phyloP scores from a whole-genome alignment of 2,329 filamentous ascomycete species.

The Paecilomyces variotii region DNA sequence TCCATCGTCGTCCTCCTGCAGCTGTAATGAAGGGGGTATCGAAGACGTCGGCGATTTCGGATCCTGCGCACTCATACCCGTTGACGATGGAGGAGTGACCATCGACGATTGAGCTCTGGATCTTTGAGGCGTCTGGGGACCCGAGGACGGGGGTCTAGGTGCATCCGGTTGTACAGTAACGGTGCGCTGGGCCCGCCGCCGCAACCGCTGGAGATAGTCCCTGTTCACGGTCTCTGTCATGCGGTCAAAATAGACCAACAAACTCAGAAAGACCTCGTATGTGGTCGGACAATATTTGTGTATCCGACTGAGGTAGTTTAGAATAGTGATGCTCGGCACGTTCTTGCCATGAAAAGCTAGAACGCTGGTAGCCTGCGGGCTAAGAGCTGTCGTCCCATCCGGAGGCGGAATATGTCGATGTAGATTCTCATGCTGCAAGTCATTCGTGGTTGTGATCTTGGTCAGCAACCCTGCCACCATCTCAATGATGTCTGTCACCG shows the following conservation, averaged over 20 bases:
- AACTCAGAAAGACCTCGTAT: slow-evolving; percentile 91
- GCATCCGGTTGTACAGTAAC: slow-evolving; percentile 8
- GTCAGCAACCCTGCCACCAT: slow-evolving; percentile 96
- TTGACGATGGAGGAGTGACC: slow-evolving; percentile 30
- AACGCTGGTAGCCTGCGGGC: slow-evolving; percentile 61
- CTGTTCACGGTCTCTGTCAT: slow-evolving; percentile 97
- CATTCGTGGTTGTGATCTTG: slow-evolving; percentile 96
- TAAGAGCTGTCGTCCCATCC: slow-evolving; percentile 52
- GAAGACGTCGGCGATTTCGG: slow-evolving; percentile 21
- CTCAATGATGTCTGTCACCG: slow-evolving; percentile 92
- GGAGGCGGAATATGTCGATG: slow-evolving; percentile 63
- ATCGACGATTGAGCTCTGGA: slow-evolving; percentile 15
- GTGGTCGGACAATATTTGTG: slow-evolving; percentile 99
- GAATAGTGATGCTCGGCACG: slow-evolving; percentile 89
- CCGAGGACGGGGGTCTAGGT: slow-evolving; percentile 12
- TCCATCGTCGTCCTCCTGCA: slow-evolving; percentile 41
- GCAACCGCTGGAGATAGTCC: slow-evolving; percentile 58
- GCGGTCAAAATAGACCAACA: slow-evolving; percentile 95
- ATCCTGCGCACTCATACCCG: slow-evolving; percentile 26
- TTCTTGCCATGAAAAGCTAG: slow-evolving; percentile 98
- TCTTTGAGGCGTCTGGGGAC: slow-evolving; percentile 11
- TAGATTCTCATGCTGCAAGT: slow-evolving; percentile 83
- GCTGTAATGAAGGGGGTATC: slow-evolving; percentile 24
- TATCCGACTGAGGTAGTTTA: slow-evolving; percentile 91
- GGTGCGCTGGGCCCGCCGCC: slow-evolving; percentile 15